Base-by-base conservation (phyloP, 768 basidiomycete species). In the Gloeostereum incarnatum region DNA sequence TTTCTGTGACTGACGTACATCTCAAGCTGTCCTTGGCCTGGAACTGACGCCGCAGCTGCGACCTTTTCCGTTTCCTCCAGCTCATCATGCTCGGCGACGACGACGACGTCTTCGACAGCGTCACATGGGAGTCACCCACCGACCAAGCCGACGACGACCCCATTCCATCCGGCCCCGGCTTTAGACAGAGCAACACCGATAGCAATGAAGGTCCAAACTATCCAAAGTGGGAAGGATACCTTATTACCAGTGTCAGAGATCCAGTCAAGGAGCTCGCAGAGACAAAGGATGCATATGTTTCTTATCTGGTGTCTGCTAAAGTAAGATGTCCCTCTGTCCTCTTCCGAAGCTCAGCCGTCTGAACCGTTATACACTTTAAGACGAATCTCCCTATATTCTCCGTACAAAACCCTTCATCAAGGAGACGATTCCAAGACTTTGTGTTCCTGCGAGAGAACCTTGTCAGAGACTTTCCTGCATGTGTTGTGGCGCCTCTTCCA, bases 381-480 rank as follows among this genome's bases (percentile, higher is more conserved):
- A 96, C 93, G 17, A 92, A 92, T 55, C 68, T 97, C 17, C 75
- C 85, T 1, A 84, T 83, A 56, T 98, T 87, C 69, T 81, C 85
- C 2, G 71, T 75, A 4, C 65, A 69, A 4, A 84, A 67, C 43
- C 84, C 88, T 1, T 78, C 79, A 2, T 68, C 85, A 11, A 78
- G 96, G 35, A 73, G 96, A 42, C 80, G 96, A 22, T 99, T 94
- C 62, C 89, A 93, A 52, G 96, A 99, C 61, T 99, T 99, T 60
- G 86, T 88, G 25, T 98, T 98, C 55, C 66, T 99, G 33, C 70
- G 88, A 42, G 81, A 94, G 32, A 78, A 94, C 49, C 74, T 99
- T 18, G 75, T 78, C 8, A 81, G 80, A 62, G 84, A 93, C 60
- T 99, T 97, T 53, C 91, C 92, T 3, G 96, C 96, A 40, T 94